Conservation (phyloP, 768 basidiomycete species). For the Coprinellus micaceus region DNA sequence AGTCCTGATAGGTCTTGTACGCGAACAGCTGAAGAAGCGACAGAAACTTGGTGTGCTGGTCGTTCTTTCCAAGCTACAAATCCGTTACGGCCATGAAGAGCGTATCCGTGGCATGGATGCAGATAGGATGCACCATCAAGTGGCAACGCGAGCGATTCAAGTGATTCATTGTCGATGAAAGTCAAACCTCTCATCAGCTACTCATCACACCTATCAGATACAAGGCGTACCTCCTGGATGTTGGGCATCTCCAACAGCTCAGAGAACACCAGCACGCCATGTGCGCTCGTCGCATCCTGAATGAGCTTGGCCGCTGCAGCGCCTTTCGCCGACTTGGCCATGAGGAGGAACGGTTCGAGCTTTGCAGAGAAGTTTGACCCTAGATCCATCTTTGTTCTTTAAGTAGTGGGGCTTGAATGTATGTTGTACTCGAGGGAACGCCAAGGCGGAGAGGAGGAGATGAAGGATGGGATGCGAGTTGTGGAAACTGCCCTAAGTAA, state of each 20-base stretch:
- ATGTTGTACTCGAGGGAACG: too few species aligned
- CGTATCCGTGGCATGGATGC: too few species aligned
- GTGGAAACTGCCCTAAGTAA: too few species aligned
- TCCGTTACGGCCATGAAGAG: too few species aligned
- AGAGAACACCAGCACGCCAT: constrained; percentile 88
- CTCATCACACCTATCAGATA: background rate
- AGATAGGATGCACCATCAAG: background rate
- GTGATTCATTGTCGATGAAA: background rate
- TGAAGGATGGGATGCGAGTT: too few species aligned
- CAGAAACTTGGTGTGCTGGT: constrained; percentile 59
- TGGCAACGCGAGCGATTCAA: background rate
- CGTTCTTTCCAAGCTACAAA: constrained; percentile 61
- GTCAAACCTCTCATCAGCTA: too few species aligned
- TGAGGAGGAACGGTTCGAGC: constrained; percentile 86
- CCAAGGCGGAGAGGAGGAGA: too few species aligned
- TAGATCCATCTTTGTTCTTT: constrained; percentile 48
- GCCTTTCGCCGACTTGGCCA: constrained; percentile 89
- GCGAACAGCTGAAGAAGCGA: constrained; percentile 82
- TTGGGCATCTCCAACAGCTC: constrained; percentile 82
- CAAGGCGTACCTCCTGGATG: constrained; percentile 70
- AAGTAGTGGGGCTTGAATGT: too few species aligned
- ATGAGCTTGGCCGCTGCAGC: constrained; percentile 89
- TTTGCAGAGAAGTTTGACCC: constrained; percentile 62
- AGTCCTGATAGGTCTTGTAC: constrained; percentile 83
- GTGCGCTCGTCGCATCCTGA: constrained; percentile 81